Conservation (phyloP, 2,329 filamentous ascomycete genomes). For the Macrophomina phaseolina region DNA sequence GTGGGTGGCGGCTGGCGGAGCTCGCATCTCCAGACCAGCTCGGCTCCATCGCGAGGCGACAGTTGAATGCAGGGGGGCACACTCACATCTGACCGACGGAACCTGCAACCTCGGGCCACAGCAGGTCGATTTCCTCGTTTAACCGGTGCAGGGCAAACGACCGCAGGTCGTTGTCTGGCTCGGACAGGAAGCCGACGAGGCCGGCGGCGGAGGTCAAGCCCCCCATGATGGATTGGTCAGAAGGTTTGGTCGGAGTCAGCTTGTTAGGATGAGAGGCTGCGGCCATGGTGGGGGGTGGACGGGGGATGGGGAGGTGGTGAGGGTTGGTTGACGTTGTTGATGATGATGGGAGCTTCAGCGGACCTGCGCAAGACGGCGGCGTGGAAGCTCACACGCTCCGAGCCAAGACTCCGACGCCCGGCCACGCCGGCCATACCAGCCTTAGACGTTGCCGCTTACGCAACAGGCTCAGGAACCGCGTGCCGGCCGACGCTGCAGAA, state of each 20-base stretch:
- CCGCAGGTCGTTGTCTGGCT: conserved; percentile 92
- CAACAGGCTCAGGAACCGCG: neutral
- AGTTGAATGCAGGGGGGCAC: conserved; percentile 4
- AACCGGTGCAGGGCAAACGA: conserved; percentile 93
- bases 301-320: conserved; percentile 17
- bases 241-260: conserved; percentile 13
- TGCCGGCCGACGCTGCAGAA: neutral
- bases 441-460: conserved; percentile 18
- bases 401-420: conserved; percentile 16
- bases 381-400: conserved; percentile 12
- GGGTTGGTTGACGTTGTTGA: conserved; percentile 23
- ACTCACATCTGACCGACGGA: conserved; percentile 90
- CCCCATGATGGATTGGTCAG: conserved; percentile 66
- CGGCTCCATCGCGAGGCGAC: conserved; percentile 6
- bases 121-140: conserved; percentile 93
- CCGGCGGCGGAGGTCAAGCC: conserved; percentile 93
- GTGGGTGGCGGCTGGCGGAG: conserved; percentile 28
- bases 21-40: conserved; percentile 2
- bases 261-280: conserved; percentile 20
- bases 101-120: conserved; percentile 96
- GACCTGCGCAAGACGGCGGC: conserved; percentile 6
- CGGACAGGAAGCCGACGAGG: conserved; percentile 91
- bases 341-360: conserved; percentile 27
- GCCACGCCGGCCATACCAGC: conserved; percentile 2
- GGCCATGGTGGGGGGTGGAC: conserved; percentile 24